Conservation (phyloP, 2,329 filamentous ascomycete species). For the Hymenoscyphus repandus region DNA sequence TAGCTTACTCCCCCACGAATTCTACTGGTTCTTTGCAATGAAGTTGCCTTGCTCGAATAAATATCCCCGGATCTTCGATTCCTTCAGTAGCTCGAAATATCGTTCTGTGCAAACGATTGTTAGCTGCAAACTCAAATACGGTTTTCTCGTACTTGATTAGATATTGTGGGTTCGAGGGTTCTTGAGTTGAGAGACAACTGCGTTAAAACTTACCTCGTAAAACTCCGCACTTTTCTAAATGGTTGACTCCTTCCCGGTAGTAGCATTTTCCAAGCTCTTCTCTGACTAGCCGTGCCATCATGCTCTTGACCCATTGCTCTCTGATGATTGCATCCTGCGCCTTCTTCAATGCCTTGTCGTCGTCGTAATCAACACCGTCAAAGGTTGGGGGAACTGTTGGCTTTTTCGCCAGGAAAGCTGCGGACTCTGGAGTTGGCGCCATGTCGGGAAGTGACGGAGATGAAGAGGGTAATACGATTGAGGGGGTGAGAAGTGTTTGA, state of each 20-base stretch:
- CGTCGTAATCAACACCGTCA: slow-evolving; percentile 81
- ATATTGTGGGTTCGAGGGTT: no score
- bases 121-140: neutral
- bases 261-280: slow-evolving; percentile 87
- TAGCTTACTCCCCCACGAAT: neutral
- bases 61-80: slow-evolving; percentile 73
- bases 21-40: slow-evolving; percentile 41
- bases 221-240: slow-evolving; percentile 79
- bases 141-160: neutral
- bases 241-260: slow-evolving; percentile 76
- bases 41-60: slow-evolving; percentile 78
- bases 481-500: slow-evolving; percentile 3
- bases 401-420: slow-evolving; percentile 77
- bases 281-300: slow-evolving; percentile 79
- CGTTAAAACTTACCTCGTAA: slow-evolving; percentile 61
- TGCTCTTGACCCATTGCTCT: slow-evolving; percentile 84
- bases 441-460: slow-evolving; percentile 12
- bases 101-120: slow-evolving; percentile 49
- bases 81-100: slow-evolving; percentile 72
- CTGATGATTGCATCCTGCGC: slow-evolving; percentile 78
- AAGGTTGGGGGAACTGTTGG: slow-evolving; percentile 77
- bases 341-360: slow-evolving; percentile 73
- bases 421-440: slow-evolving; percentile 83
- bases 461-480: neutral
- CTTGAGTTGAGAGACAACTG: neutral